Evolutionary conservation across 192 early-diverging fungal genomes (phyloP).

Genomic region (Hyaloraphidium curvatum): DNA sequence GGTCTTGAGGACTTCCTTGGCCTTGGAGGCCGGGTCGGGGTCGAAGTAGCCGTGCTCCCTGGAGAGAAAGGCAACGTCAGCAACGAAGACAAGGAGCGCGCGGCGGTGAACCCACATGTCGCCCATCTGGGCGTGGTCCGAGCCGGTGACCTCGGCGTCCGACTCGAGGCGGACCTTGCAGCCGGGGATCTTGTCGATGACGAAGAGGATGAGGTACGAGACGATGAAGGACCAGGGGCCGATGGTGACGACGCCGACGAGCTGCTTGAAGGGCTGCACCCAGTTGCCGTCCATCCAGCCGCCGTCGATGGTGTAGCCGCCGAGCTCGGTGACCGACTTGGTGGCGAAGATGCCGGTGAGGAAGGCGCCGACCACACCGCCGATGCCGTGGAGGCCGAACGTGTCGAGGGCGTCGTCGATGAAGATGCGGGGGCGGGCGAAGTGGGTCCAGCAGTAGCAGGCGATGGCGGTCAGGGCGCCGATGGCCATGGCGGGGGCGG

Average conservation of each 20-base stretch:
- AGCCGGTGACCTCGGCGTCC: conserved; percentile 6
- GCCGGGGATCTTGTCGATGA: conserved; percentile 6
- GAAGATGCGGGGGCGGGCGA: not conserved
- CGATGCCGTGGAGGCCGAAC: conserved; percentile 6
- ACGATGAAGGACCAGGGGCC: conserved; percentile 5
- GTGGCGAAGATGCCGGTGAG: conserved; percentile 9
- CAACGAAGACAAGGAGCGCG: not conserved
- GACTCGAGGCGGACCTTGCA: conserved; percentile 4
- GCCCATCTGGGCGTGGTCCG: conserved; percentile 7
- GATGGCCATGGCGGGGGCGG: not conserved
- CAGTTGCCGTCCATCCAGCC: conserved; percentile 8
- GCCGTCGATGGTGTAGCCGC: conserved; percentile 4
- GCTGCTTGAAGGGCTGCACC: conserved; percentile 3
- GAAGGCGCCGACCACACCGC: conserved; percentile 4
- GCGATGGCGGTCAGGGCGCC: conserved; percentile 3
- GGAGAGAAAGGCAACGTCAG: not conserved
- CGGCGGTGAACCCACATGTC: not conserved
- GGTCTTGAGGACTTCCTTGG: not conserved
- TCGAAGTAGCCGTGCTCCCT: conserved; percentile 3
- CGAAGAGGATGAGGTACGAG: conserved; percentile 6
- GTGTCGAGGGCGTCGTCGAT: conserved; percentile 9
- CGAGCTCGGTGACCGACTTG: conserved; percentile 4
- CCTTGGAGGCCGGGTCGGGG: not conserved
- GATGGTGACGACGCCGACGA: conserved; percentile 6
- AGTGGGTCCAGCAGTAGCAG: conserved; percentile 9